These are phyloP conservation scores for Lepraria neglecta DNA, from an alignment of 495 filamentous ascomycete genomes.

Conservation along the genomic window DNA sequence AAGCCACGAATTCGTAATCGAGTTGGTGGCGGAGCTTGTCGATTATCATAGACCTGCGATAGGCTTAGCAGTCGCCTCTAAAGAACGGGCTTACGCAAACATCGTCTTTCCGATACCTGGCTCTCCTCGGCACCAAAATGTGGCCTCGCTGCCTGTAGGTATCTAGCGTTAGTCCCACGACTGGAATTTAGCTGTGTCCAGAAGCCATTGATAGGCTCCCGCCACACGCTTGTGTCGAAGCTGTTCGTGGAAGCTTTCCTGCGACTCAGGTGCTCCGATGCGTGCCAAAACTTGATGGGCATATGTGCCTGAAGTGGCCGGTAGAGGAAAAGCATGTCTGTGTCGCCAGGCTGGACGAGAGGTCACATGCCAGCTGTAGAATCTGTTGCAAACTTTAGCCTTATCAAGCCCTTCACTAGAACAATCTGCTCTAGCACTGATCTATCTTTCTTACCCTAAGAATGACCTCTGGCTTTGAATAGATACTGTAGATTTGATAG, in stretches of 20 bases:
- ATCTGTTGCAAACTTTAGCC: no score
- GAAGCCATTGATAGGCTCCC: neutral
- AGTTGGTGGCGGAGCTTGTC: neutral
- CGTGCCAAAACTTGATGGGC: neutral
- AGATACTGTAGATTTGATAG: neutral
- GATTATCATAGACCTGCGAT: neutral
- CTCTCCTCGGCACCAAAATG: neutral
- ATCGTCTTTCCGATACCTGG: slow-evolving; percentile 1
- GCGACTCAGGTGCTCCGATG: neutral
- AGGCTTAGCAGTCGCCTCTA: neutral
- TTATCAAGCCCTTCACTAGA: no score
- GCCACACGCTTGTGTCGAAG: neutral
- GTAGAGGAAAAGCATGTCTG: neutral
- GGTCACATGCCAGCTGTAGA: no score
- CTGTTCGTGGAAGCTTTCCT: neutral
- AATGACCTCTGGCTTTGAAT: neutral
- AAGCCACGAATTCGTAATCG: neutral
- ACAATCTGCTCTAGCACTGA: no score
- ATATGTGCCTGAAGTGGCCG: neutral
- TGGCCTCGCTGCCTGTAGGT: neutral
- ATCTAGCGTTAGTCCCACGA: neutral
- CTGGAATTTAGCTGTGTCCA: neutral
- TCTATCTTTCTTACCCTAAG: no score
- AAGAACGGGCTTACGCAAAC: neutral
- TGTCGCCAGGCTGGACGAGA: neutral